Evolutionary conservation across 192 early-diverging fungal genomes (phyloP).

Genomic region (Oehlia diaphana): DNA sequence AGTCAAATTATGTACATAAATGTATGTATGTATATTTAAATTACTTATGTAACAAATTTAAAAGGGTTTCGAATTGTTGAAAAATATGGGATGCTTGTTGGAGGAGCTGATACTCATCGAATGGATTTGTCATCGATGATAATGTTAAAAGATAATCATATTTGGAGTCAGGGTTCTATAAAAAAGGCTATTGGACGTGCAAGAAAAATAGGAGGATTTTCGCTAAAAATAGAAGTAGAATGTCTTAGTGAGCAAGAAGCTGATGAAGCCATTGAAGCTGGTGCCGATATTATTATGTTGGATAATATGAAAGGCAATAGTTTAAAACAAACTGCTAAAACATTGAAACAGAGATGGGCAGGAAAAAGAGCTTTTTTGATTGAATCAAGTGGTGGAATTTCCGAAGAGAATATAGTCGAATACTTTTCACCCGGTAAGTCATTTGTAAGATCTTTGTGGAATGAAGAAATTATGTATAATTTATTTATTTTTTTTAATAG

Average conservation of each 20-base stretch:
- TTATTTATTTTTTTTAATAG: slow-evolving; percentile 32
- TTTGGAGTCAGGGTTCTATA: slow-evolving; percentile 93
- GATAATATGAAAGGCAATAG: slow-evolving; percentile 86
- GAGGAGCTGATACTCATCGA: slow-evolving; percentile 96
- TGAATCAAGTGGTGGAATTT: slow-evolving; percentile 96
- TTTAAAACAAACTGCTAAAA: slow-evolving; percentile 65
- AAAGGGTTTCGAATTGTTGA: slow-evolving; percentile 93
- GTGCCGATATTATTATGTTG: slow-evolving; percentile 97
- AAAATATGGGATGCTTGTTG: slow-evolving; percentile 97
- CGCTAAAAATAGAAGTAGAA: slow-evolving; percentile 97
- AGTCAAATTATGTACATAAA: not conserved
- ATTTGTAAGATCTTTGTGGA: not conserved
- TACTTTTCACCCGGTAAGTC: slow-evolving; percentile 79
- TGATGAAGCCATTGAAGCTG: slow-evolving; percentile 91
- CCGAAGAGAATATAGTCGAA: slow-evolving; percentile 73
- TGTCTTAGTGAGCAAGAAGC: slow-evolving; percentile 91
- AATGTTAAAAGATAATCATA: slow-evolving; percentile 99
- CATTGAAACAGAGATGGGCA: slow-evolving; percentile 75
- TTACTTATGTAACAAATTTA: not conserved
- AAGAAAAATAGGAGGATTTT: slow-evolving; percentile 81
- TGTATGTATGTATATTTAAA: not conserved
- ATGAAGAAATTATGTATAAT: not conserved
- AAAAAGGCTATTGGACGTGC: slow-evolving; percentile 85
- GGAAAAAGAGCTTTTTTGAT: slow-evolving; percentile 68
- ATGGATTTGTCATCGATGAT: slow-evolving; percentile 97